Conservation (phyloP, 2,329 filamentous ascomycete species). For the Trichoderma gracile region DNA sequence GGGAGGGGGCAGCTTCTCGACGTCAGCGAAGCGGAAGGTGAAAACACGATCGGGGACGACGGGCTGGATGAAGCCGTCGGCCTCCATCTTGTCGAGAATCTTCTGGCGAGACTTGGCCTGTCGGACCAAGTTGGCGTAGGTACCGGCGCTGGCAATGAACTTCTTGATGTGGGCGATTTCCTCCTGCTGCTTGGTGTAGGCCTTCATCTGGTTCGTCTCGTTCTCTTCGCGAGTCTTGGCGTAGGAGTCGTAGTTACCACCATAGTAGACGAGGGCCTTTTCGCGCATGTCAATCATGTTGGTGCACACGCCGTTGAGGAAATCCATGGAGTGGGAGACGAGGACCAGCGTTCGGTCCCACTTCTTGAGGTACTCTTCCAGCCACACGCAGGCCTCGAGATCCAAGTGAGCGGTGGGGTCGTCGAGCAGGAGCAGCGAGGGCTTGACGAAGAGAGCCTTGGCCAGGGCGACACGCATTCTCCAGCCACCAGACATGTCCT, state of each 20-base stretch:
- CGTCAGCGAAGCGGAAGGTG: constrained; percentile 96
- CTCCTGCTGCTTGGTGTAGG: constrained; percentile 98
- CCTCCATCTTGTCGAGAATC: constrained; percentile 99
- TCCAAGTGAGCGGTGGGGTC: constrained; percentile 99
- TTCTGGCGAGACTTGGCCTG: constrained; percentile 99
- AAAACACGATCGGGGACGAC: constrained; percentile 85
- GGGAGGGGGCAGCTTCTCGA: constrained; percentile 97
- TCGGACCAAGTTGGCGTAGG: constrained; percentile 97
- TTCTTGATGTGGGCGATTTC: constrained; percentile 99
- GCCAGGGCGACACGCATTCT: constrained; percentile 98
- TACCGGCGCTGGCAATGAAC: constrained; percentile 99
- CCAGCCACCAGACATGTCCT: constrained; percentile 99
- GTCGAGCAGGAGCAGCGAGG: constrained; percentile 90
- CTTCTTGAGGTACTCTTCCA: constrained; percentile 99
- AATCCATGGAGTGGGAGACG: constrained; percentile 97
- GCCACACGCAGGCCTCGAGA: constrained; percentile 98
- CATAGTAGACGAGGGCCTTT: constrained; percentile 91
- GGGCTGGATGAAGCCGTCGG: constrained; percentile 95
- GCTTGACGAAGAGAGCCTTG: constrained; percentile 98
- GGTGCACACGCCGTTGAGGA: constrained; percentile 97
- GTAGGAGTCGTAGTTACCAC: constrained; percentile 99
- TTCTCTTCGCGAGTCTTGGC: constrained; percentile 91
- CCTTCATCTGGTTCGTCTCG: constrained; percentile 98
- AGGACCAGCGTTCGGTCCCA: constrained; percentile 97
- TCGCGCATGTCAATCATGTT: constrained; percentile 98